phyloP scores from a whole-genome alignment of 371 early-diverging fungal genomes.

The Dipsacomyces acuminosporus region DNA sequence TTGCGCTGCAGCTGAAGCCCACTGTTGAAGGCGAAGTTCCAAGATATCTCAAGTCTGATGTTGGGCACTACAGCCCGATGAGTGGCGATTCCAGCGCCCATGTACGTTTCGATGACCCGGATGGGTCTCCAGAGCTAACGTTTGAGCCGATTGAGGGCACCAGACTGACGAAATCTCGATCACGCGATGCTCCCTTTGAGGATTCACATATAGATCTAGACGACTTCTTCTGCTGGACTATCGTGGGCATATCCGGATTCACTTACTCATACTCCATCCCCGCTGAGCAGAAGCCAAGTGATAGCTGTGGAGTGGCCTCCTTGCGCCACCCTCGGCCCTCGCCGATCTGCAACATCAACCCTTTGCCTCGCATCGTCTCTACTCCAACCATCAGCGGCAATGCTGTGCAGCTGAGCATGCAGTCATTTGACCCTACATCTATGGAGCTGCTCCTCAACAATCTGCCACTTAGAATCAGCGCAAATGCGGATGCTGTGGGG shows the following conservation, averaged over 20 bases:
- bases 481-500: not conserved
- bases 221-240: constrained; percentile 81
- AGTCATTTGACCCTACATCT: constrained; percentile 6
- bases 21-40: constrained; percentile 11
- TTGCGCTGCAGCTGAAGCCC: constrained; percentile 62
- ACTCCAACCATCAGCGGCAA: constrained; percentile 1
- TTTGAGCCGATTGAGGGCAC: constrained; percentile 24
- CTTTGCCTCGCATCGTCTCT: constrained; percentile 22
- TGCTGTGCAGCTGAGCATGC: constrained; percentile 8
- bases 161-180: constrained; percentile 7
- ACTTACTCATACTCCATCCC: constrained; percentile 36
- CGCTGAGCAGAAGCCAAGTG: constrained; percentile 1
- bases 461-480: not conserved
- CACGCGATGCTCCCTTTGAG: constrained; percentile 5
- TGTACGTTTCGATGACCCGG: constrained; percentile 44
- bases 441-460: constrained; percentile 24
- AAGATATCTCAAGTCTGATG: constrained; percentile 32
- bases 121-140: constrained; percentile 43
- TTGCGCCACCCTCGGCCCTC: not conserved
- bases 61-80: constrained; percentile 28
- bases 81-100: constrained; percentile 26
- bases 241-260: constrained; percentile 64
- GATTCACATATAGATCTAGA: constrained; percentile 50
- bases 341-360: constrained; percentile 6
- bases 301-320: no score